phyloP scores from a whole-genome alignment of 129 eudicot genomes.

The Daucus carota region DNA sequence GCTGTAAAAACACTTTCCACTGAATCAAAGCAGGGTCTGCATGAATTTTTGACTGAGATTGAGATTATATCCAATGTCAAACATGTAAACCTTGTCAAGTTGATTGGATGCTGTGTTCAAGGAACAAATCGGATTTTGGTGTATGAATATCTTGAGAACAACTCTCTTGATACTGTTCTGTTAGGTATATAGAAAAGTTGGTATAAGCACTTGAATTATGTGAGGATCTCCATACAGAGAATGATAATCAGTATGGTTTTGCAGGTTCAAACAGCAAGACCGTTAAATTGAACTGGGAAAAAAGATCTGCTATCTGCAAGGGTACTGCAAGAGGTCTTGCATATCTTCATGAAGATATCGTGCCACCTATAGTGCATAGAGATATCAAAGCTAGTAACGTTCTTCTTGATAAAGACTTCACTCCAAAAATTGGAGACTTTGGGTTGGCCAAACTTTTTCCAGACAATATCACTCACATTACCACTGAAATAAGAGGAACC shows the following conservation, averaged over 20 bases:
- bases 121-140: conserved; percentile 67
- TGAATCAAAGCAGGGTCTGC: conserved; percentile 81
- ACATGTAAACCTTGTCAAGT: conserved; percentile 74
- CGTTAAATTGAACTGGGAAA: conserved; percentile 48
- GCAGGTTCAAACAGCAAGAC: conserved; percentile 46
- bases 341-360: conserved; percentile 89
- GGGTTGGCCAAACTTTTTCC: conserved; percentile 98
- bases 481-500: conserved; percentile 87
- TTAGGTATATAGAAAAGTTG: conserved; percentile 38
- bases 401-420: conserved; percentile 62
- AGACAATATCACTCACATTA: conserved; percentile 85
- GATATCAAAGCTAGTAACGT: conserved; percentile 96
- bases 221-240: not conserved
- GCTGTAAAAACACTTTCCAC: conserved; percentile 83
- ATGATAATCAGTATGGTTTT: not conserved
- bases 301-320: conserved; percentile 62
- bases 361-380: conserved; percentile 81
- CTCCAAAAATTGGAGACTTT: conserved; percentile 93
- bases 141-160: conserved; percentile 39
- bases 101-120: conserved; percentile 80
- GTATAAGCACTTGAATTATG: not conserved
- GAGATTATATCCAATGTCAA: conserved; percentile 67
- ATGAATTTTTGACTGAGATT: conserved; percentile 77
- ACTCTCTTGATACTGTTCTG: conserved; percentile 34
- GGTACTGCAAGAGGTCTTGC: conserved; percentile 88